Conservation (phyloP, 2,329 filamentous ascomycete genomes). For the Microdochium paspali region DNA sequence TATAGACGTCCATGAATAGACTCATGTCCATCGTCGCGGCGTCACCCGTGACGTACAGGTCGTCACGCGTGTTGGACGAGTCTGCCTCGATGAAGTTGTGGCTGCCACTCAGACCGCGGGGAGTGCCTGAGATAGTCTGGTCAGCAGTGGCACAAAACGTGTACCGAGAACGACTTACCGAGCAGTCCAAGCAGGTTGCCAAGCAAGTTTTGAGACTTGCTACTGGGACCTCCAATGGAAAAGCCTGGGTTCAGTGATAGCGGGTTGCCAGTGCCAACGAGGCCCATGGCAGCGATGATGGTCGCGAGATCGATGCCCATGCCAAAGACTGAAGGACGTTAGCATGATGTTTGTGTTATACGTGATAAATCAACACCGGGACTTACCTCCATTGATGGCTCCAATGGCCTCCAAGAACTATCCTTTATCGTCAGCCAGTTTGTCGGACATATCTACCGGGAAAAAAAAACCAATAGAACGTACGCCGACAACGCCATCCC, state of each 20-base stretch:
- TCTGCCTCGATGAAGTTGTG: conserved; percentile 49
- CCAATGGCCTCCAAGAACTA: conserved; percentile 17
- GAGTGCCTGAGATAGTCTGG: conserved; percentile 21
- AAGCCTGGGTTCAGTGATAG: conserved; percentile 37
- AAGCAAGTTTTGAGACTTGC: conserved; percentile 27
- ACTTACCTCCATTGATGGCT: conserved; percentile 19
- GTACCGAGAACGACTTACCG: conserved; percentile 10
- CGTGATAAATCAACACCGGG: no score
- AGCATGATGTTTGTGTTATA: no score
- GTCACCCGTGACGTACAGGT: conserved; percentile 41
- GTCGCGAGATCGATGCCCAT: conserved; percentile 34
- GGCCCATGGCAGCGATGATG: conserved; percentile 33
- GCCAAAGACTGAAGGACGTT: conserved; percentile 25
- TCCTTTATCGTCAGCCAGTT: no score
- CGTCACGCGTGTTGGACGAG: conserved; percentile 39
- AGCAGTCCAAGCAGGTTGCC: conserved; percentile 32
- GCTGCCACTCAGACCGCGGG: conserved; percentile 36
- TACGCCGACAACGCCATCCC: conserved; percentile 13
- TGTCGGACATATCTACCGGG: no score
- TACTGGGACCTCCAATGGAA: conserved; percentile 38
- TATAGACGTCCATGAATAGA: conserved; percentile 38
- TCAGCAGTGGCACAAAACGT: background rate
- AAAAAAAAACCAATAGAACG: no score
- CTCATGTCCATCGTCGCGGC: conserved; percentile 40
- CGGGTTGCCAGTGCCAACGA: conserved; percentile 38